Conservation (phyloP, 1,139 yeast species). For the Blastobotrys serpentis region DNA sequence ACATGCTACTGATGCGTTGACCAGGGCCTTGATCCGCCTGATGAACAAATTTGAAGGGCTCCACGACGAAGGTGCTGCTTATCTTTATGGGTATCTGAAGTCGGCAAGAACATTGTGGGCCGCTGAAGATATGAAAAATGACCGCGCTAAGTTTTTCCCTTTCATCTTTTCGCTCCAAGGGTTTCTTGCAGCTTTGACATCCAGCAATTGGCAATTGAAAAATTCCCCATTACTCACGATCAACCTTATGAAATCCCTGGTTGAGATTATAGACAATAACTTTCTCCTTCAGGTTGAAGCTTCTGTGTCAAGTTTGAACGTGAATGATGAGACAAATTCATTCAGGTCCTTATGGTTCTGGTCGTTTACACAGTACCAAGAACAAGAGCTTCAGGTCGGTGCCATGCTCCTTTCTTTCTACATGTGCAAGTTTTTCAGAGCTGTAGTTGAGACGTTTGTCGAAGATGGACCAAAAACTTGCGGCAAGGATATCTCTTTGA, state of each 20-base stretch:
- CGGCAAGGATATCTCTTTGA: slow-evolving; percentile 6
- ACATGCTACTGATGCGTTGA: slow-evolving; percentile 42
- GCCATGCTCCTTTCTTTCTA: slow-evolving; percentile 33
- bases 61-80: slow-evolving; percentile 42
- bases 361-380: slow-evolving; percentile 24
- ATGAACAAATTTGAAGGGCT: slow-evolving; percentile 45
- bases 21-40: slow-evolving; percentile 38
- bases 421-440: slow-evolving; percentile 28
- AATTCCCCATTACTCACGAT: slow-evolving; percentile 11
- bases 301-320: slow-evolving; percentile 33
- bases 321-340: background rate
- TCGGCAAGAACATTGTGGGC: slow-evolving; percentile 38
- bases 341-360: slow-evolving; percentile 24
- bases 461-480: slow-evolving; percentile 16
- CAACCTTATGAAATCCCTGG: slow-evolving; percentile 21
- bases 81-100: slow-evolving; percentile 44
- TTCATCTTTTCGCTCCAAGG: slow-evolving; percentile 42
- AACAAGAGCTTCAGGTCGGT: slow-evolving; percentile 29
- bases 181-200: slow-evolving; percentile 37
- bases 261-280: slow-evolving; percentile 28
- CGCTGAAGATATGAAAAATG: slow-evolving; percentile 15
- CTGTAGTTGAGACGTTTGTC: slow-evolving; percentile 26
- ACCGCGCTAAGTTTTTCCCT: slow-evolving; percentile 39
- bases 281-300: slow-evolving; percentile 38
- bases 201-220: slow-evolving; percentile 5